Evolutionary conservation across 169 alveolate species (phyloP).

Genomic region (Cryptosporidium tyzzeri): DNA sequence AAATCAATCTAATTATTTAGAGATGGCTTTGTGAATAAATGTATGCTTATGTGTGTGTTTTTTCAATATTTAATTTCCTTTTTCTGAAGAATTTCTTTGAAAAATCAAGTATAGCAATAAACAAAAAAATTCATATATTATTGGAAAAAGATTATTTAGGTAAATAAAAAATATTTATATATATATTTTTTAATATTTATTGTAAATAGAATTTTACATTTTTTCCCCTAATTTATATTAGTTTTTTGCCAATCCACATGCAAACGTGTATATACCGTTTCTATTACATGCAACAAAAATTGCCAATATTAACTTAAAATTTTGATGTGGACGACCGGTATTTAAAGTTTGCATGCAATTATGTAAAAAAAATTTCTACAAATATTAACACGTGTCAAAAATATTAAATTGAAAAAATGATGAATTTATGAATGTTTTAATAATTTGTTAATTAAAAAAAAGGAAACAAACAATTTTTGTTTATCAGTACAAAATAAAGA

Average conservation of each 20-base stretch:
- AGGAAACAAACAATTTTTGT: neutral
- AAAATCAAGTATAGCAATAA: too few species aligned
- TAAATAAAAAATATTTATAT: too few species aligned
- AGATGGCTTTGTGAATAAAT: neutral
- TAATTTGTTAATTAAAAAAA: too few species aligned
- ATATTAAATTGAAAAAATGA: neutral
- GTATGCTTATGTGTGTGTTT: neutral
- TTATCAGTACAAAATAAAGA: too few species aligned
- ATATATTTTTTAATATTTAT: neutral
- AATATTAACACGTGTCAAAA: neutral
- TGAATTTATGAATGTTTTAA: neutral
- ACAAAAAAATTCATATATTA: neutral
- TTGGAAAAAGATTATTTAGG: neutral
- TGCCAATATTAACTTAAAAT: neutral
- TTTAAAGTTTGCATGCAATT: neutral
- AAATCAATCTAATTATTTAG: neutral
- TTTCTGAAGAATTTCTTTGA: neutral
- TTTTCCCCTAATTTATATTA: neutral
- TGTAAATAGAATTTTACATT: neutral
- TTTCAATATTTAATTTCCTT: neutral
- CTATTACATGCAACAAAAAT: neutral
- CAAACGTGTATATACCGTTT: neutral
- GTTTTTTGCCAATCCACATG: neutral
- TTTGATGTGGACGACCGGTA: constrained; percentile 5
- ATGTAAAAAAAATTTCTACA: neutral